Base-by-base conservation (phyloP, 495 filamentous ascomycete genomes). In the Parathielavia hyrcaniae region DNA sequence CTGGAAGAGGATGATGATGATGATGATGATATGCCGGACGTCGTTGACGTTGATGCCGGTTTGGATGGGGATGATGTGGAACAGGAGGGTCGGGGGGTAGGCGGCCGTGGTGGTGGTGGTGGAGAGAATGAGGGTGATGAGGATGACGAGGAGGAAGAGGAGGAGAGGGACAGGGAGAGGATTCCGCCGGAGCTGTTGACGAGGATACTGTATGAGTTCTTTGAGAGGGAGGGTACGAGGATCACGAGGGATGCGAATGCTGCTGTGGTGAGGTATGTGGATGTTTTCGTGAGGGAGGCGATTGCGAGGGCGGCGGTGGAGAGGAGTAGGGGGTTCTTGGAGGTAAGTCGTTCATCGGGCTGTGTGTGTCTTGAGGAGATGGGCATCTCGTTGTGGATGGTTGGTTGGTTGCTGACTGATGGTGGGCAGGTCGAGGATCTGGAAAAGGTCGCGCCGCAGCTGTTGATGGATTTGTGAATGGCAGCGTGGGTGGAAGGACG, bases 281-380 rank as follows among this genome's bases (percentile, higher is more conserved):
- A 95, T 74, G 84, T 88, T 13, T 98, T 96, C 77, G 88, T 97
- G 56, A 79, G 88, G 61, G 93, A 98, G 75, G 90, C 91, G 32
- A 83, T 98, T 64, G 90, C 90, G 30, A 68, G 93, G 69, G 86
- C 89, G 40, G 85, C 84, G 9, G 82, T 80, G 58, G 87, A 88
- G 76, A 83, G 83, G 66, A 73, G 69, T 19, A 82, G 81, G 58
- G 81, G 77, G 34, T 91, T 91, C 68, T 70, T 93, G 61, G 88
- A 95, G 81, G 88, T 90, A 51, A 68, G 83, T 71, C 62, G 50
- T 16, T 44, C 45, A n/a, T n/a, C n/a, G n/a, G n/a, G n/a, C n/a
- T n/a, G 38, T 58, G 59, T 30, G 26, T 8, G 34, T 11, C 10
- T 49, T 47, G 4, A 8, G 36, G 14, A 0, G 39, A 19, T 10